Evolutionary conservation across 768 basidiomycete species (phyloP).

Genomic region (Rhizopogon salebrosus): DNA sequence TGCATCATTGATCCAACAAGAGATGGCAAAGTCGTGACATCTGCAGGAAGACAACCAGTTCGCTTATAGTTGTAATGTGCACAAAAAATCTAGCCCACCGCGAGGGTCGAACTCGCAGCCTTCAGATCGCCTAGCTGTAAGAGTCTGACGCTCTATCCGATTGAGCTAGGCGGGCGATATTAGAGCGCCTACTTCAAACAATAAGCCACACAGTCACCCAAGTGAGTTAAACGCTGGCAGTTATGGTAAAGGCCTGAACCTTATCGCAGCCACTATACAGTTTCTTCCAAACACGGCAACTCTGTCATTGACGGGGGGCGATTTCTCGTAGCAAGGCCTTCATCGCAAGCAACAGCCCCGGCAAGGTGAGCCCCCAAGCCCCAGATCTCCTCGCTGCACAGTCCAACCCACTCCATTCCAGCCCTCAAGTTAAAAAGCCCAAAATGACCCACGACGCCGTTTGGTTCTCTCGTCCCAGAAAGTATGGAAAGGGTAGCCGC

Average conservation of each 20-base stretch:
- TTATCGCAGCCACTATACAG: constrained; percentile 12
- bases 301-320: neutral
- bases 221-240: no score
- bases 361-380: constrained; percentile 15
- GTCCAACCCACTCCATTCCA: neutral
- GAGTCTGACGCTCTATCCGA: constrained; percentile 53
- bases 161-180: constrained; percentile 42
- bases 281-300: constrained; percentile 5
- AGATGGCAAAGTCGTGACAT: no score
- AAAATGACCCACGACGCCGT: constrained; percentile 98
- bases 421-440: constrained; percentile 6
- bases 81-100: constrained; percentile 56
- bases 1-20: no score
- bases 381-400: neutral
- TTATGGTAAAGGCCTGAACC: constrained; percentile 1
- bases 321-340: neutral
- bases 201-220: no score
- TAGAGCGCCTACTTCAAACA: neutral
- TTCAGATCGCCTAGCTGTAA: constrained; percentile 52
- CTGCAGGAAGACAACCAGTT: no score
- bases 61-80: no score
- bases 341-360: constrained; percentile 9
- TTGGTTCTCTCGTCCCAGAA: constrained; percentile 96
- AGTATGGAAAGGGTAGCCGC: constrained; percentile 91
- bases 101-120: constrained; percentile 85